Evolutionary conservation across 108 stramenopile genomes (phyloP), one percentile per base, ranked within the genome.

Genomic region (Stephanodiscus minutulus): DNA sequence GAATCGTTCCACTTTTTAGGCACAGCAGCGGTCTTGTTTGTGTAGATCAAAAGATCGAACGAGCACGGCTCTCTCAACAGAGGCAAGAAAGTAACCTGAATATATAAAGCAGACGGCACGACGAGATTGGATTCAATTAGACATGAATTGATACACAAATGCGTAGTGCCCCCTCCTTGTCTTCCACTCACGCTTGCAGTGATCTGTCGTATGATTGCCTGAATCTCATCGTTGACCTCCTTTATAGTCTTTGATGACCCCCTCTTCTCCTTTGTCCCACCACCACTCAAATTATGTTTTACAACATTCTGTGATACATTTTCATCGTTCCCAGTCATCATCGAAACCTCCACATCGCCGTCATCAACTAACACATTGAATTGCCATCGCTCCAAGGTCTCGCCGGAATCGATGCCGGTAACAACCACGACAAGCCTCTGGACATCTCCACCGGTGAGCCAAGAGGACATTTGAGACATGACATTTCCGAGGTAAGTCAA

Each of bases 161-260:
- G n/a, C n/a, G 47, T 1, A 74, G 65, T 67, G 31, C 50, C 7
- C 18, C 44, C 0, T 52, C 28, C 5, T 12, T 12, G 22, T 25
- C 1, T 28, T 66, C n/a, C 15, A 73, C 73, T 73, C 56, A 84
- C 92, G 72, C 88, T 89, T 31, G 96, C 95, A 12, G 98, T 99
- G 66, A 99, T 97, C 85, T 99, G 98, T 50, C 98, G 94, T 83
- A 99, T 98, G 64, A 99, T 97, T 37, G 96, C 92, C 82, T 96
- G 95, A 64, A 99, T 99, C 77, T 99, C 97, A 57, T 86, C 81
- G 64, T 92, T 91, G 72, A 99, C 95, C 66, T 97, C 97, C 91
- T 98, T 97, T 22, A 90, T 64, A 0, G 91, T 70, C 82, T 97
- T 98, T 17, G 66, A 33, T 17, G 66, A 33, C 9, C 57, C 61